These are phyloP conservation scores for Beta lomatogona DNA, from an alignment of 179 eudicot species.

Conservation along the genomic window DNA sequence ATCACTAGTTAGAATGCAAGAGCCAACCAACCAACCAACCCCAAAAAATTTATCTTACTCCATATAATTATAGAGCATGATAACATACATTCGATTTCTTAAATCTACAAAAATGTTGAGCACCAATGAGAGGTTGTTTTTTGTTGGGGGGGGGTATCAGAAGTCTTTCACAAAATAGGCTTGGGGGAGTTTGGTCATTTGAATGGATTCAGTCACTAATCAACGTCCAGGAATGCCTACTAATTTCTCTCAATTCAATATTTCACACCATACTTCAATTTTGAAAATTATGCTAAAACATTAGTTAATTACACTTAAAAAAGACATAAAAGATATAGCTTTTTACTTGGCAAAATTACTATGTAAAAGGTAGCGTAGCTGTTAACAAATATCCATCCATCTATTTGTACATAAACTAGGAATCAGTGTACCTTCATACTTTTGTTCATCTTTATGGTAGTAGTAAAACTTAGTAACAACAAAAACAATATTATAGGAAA, in stretches of 20 bases:
- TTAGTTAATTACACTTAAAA: too few species aligned
- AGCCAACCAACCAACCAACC: not conserved
- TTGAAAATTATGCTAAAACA: not conserved
- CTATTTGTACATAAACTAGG: not conserved
- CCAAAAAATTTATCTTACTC: not conserved
- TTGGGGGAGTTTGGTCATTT: not conserved
- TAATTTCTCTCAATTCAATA: not conserved
- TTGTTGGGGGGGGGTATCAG: not conserved
- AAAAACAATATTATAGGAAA: not conserved
- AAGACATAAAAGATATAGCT: too few species aligned
- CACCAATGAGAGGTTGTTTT: not conserved
- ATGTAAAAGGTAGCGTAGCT: not conserved
- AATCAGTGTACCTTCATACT: not conserved
- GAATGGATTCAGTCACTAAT: not conserved
- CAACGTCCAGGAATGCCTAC: not conserved
- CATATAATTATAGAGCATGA: not conserved
- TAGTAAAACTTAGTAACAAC: not conserved
- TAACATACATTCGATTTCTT: not conserved
- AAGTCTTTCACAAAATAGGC: not conserved
- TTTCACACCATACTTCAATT: not conserved
- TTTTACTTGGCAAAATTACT: not conserved
- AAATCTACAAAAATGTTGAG: not conserved
- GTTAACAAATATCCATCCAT: not conserved
- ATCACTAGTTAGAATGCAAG: not conserved
- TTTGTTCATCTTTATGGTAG: not conserved